These are phyloP conservation scores for Podospora pseudocomata DNA, from an alignment of 495 filamentous ascomycete genomes.

Conservation along the genomic window DNA sequence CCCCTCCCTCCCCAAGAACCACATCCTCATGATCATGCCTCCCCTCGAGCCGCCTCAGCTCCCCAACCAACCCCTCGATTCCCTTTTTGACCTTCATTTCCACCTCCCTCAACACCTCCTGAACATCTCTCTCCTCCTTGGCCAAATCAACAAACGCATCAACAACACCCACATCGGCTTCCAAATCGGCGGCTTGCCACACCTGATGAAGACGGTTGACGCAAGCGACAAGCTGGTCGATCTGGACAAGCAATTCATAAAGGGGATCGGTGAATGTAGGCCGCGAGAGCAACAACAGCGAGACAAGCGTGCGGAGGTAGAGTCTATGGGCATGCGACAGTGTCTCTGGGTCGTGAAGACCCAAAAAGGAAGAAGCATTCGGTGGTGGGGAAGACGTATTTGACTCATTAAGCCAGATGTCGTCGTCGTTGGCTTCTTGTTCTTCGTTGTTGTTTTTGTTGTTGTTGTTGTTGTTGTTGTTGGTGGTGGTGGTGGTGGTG, in stretches of 20 bases:
- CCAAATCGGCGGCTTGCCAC: slow-evolving; percentile 70
- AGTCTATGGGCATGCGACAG: slow-evolving; percentile 72
- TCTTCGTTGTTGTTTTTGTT: background rate
- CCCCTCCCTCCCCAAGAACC: slow-evolving; percentile 17
- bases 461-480: no score
- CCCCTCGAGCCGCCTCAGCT: slow-evolving; percentile 42
- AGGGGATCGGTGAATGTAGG: slow-evolving; percentile 64
- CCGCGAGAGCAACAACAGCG: slow-evolving; percentile 68
- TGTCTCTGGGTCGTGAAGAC: slow-evolving; percentile 70
- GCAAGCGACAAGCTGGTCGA: slow-evolving; percentile 74
- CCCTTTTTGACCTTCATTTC: slow-evolving; percentile 53
- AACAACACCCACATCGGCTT: slow-evolving; percentile 72
- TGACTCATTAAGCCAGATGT: slow-evolving; percentile 24
- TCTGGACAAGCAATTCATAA: slow-evolving; percentile 63
- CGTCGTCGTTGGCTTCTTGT: slow-evolving; percentile 18
- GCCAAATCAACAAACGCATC: slow-evolving; percentile 67
- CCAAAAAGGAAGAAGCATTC: slow-evolving; percentile 4
- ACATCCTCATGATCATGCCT: background rate
- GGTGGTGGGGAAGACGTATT: slow-evolving; percentile 6
- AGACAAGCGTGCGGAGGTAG: slow-evolving; percentile 64
- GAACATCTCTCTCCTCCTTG: slow-evolving; percentile 63
- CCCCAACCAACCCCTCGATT: slow-evolving; percentile 59
- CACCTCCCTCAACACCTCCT: slow-evolving; percentile 52
- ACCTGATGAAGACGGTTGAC: slow-evolving; percentile 66
- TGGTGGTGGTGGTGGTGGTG: no score